A percentile compares a stretch with the other conserved stretches of the same genome.
phyloP scores from a whole-genome alignment of 139 green algal species.

The Pseudopediastrum boryanum region DNA sequence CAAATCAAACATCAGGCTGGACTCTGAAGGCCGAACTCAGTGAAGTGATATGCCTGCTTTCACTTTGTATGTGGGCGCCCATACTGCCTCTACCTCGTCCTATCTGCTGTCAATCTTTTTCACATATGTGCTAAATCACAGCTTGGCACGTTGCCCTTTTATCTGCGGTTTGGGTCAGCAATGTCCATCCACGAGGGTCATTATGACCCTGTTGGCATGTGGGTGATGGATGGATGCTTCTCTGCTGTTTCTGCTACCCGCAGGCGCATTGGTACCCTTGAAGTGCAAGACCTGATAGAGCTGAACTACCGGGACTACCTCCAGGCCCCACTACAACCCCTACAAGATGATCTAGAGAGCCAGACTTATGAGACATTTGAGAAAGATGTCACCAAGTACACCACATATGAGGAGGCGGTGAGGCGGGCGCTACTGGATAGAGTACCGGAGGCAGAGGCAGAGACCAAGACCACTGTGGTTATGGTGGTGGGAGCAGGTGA shows the following conservation, averaged over 20 bases:
- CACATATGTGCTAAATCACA: no score
- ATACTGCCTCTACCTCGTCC: no score
- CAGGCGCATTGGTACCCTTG: conserved; percentile 12
- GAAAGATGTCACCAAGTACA: conserved; percentile 94
- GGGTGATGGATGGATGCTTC: conserved; percentile 25
- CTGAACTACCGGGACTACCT: conserved; percentile 92
- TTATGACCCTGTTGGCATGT: no score
- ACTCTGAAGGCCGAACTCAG: no score
- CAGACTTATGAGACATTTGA: conserved; percentile 99
- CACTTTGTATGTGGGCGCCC: no score
- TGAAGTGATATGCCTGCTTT: no score
- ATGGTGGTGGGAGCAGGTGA: conserved; percentile 91
- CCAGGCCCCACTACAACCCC: conserved; percentile 66
- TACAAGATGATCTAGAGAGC: conserved; percentile 95
- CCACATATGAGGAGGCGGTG: conserved; percentile 84
- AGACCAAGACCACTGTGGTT: conserved; percentile 54
- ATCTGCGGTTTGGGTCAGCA: no score
- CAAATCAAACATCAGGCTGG: no score
- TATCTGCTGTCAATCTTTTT: no score
- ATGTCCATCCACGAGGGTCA: no score
- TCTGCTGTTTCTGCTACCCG: no score
- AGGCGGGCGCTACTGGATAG: conserved; percentile 68
- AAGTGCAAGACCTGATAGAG: conserved; percentile 73
- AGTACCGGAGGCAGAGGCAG: conserved; percentile 32
- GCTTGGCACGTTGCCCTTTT: no score